Conservation (phyloP, 2,329 filamentous ascomycete species). For the Aotearoamyces nothofagi region DNA sequence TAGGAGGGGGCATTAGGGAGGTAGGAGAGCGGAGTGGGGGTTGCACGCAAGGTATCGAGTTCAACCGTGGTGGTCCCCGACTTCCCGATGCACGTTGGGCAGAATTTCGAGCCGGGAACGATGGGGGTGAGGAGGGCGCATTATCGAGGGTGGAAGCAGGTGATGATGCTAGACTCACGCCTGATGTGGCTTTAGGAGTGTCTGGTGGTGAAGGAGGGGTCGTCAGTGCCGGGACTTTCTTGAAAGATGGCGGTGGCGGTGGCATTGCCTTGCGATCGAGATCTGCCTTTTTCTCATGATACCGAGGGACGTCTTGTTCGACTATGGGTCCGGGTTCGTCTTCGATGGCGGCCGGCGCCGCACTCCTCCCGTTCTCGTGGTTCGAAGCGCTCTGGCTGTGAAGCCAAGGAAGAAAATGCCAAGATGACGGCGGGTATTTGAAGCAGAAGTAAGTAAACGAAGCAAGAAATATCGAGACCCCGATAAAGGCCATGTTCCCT, state of each 20-base stretch:
- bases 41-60: constrained; percentile 7
- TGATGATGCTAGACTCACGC: constrained; percentile 5
- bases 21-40: constrained; percentile 7
- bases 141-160: constrained; percentile 11
- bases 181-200: background rate
- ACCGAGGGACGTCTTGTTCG: background rate
- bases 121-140: constrained; percentile 15
- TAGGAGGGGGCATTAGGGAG: constrained; percentile 11
- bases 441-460: constrained; percentile 42
- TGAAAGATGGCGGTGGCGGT: constrained; percentile 14
- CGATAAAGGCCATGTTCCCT: constrained; percentile 37
- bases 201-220: constrained; percentile 14
- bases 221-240: too few species aligned
- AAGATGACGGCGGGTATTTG: constrained; percentile 34
- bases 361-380: constrained; percentile 3
- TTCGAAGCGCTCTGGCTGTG: constrained; percentile 5
- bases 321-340: background rate
- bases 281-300: constrained; percentile 2
- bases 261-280: constrained; percentile 21
- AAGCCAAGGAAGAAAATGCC: constrained; percentile 22
- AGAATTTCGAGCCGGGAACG: constrained; percentile 36
- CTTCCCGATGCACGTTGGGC: constrained; percentile 29
- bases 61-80: constrained; percentile 7
- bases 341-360: constrained; percentile 1
- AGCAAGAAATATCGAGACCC: constrained; percentile 45